Evolutionary conservation across 305 asterid species (phyloP), one percentile per base, ranked within the genome.

Genomic region (Nicotiana rustica): DNA sequence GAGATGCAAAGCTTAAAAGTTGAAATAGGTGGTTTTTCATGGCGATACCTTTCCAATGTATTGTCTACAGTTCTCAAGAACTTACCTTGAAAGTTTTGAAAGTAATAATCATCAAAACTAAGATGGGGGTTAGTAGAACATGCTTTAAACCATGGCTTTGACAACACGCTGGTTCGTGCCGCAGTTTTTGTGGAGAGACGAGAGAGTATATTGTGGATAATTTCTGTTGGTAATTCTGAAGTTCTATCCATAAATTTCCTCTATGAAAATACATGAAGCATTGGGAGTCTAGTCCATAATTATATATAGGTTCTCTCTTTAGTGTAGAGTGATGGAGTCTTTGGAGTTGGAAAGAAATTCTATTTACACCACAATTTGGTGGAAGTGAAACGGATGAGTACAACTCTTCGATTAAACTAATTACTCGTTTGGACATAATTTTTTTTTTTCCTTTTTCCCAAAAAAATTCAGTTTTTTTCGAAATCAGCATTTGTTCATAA

Each of bases 181-280:
- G 77, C 57, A 69, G 10, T 10, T 69, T 69, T 69, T 41, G 77
- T 18, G 15, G 77, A 15, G 77, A 69, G 35, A 38, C 5, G 57
- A 38, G 77, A 69, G 77, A 70, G 78, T 18, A 70, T 70, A 41
- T 44, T 33, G 57, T 70, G 78, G 10, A 44, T 18, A n/a, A 44
- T 70, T 70, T 44, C 18, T 18, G 18, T 41, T 70, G 78, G 60
- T 70, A 70, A 41, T 55, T 41, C 35, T 41, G 59, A 70, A 38
- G 15, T 68, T 68, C 7, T 68, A 12, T 68, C 77, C 56, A 68
- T 68, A 1, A 3, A 1, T 49, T 49, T 13, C 4, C 14, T 10
- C 76, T 66, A 36, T 65, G 57, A 52, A 17, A 52, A 52, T 52
- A 12, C 4, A 3, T 52, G 15, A 52, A 36, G 1, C 41, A 36